These are phyloP conservation scores for Arthroderma sp. DNA, from an alignment of 2,329 filamentous ascomycete species.

Conservation along the genomic window DNA sequence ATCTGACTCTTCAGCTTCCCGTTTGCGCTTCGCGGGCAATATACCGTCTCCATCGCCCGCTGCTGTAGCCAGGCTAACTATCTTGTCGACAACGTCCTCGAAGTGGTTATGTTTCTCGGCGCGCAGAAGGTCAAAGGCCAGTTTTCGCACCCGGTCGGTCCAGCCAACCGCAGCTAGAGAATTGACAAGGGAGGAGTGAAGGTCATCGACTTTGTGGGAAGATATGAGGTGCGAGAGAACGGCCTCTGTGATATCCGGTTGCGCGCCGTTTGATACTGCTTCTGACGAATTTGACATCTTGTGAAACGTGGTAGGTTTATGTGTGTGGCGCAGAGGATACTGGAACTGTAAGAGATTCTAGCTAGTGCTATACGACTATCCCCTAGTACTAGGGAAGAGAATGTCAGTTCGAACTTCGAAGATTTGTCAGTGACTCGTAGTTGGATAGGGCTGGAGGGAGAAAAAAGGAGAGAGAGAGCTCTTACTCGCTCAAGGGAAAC, in stretches of 20 bases:
- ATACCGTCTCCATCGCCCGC: constrained; percentile 3
- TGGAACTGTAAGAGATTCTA: too few species aligned
- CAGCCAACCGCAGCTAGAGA: constrained; percentile 46
- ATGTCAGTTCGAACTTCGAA: too few species aligned
- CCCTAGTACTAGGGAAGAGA: too few species aligned
- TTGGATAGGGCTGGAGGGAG: too few species aligned
- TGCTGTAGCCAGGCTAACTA: constrained; percentile 34
- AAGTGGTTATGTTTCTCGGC: constrained; percentile 44
- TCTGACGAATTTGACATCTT: too few species aligned
- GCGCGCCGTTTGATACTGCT: too few species aligned
- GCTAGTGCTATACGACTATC: too few species aligned
- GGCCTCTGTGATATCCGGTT: constrained; percentile 16
- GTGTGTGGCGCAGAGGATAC: too few species aligned
- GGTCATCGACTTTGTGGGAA: constrained; percentile 39
- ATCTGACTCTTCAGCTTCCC: constrained; percentile 5
- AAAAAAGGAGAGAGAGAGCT: too few species aligned
- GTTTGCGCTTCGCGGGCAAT: constrained; percentile 6
- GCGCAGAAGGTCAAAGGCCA: constrained; percentile 44
- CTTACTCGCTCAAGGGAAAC: too few species aligned
- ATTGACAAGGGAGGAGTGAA: constrained; percentile 42
- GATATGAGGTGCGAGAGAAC: constrained; percentile 34
- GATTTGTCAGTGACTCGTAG: too few species aligned
- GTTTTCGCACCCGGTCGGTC: constrained; percentile 41
- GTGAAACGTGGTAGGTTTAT: too few species aligned
- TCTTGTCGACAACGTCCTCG: constrained; percentile 41